phyloP scores from a whole-genome alignment of 345 rosid genomes.

The Rubroshorea leprosula region DNA sequence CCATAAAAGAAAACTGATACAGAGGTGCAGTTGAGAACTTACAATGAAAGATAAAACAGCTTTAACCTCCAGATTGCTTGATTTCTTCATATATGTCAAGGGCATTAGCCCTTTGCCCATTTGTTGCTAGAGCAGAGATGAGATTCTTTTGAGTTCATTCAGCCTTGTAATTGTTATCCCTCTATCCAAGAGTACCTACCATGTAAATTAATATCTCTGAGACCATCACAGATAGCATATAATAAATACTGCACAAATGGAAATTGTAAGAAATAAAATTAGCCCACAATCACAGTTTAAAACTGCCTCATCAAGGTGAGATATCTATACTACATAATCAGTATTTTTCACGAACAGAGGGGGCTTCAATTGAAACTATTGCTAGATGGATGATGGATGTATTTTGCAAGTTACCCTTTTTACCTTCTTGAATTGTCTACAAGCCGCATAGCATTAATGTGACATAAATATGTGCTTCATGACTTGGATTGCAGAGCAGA shows the following conservation, averaged over 20 bases:
- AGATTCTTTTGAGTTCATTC: constrained; percentile 63
- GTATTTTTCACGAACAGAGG: background rate
- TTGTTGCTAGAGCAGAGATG: constrained; percentile 59
- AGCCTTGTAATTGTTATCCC: constrained; percentile 34
- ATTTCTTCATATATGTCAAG: constrained; percentile 53
- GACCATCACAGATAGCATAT: too few relatives aligned
- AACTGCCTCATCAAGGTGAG: too few relatives aligned
- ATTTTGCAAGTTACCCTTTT: constrained; percentile 49
- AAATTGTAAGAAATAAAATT: background rate
- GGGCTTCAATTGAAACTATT: too few relatives aligned
- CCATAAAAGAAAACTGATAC: background rate
- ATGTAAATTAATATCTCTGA: constrained; percentile 6
- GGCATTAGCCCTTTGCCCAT: constrained; percentile 63
- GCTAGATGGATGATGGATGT: background rate
- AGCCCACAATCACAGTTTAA: background rate
- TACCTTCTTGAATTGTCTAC: constrained; percentile 74
- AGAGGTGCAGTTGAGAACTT: constrained; percentile 25
- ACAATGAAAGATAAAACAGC: constrained; percentile 63
- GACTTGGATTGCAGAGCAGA: constrained; percentile 32
- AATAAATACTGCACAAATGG: background rate
- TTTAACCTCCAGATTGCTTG: constrained; percentile 54
- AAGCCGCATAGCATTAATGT: constrained; percentile 69
- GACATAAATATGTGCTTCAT: constrained; percentile 62
- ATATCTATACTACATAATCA: too few relatives aligned
- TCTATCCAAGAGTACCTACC: constrained; percentile 50